Evolutionary conservation across 192 early-diverging fungal species (phyloP).

Genomic region (Gamsiella multidivaricata): DNA sequence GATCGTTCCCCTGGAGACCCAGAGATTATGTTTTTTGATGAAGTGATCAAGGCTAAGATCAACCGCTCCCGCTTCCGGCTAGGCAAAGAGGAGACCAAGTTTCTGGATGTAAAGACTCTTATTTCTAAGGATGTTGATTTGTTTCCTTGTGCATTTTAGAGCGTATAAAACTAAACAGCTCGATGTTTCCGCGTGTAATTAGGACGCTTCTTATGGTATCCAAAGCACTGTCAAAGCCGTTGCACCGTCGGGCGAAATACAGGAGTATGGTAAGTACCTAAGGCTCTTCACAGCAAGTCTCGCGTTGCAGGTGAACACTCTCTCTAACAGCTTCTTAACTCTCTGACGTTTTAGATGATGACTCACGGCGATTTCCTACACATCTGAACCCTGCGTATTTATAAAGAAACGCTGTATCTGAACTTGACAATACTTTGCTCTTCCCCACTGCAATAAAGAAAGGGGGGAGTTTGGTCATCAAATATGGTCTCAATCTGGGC

Average conservation of each 20-base stretch:
- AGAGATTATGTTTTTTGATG: constrained; percentile 85
- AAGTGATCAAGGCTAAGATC: constrained; percentile 82
- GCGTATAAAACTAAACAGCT: not conserved
- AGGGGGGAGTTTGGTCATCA: no score
- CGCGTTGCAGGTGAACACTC: not conserved
- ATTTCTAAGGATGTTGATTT: not conserved
- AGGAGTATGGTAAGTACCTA: constrained; percentile 13
- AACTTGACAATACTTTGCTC: no score
- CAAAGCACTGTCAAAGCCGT: constrained; percentile 32
- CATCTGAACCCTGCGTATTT: constrained; percentile 23
- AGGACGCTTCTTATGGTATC: constrained; percentile 51
- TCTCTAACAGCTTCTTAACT: not conserved
- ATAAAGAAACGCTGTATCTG: no score
- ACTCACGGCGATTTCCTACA: constrained; percentile 22
- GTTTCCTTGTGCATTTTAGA: not conserved
- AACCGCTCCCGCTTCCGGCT: constrained; percentile 81
- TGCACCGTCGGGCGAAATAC: constrained; percentile 39
- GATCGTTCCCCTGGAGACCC: constrained; percentile 72
- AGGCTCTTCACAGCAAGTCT: not conserved
- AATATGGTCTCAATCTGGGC: no score
- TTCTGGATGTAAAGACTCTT: constrained; percentile 64
- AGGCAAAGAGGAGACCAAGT: constrained; percentile 73
- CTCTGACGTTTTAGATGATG: constrained; percentile 10
- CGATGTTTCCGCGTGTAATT: not conserved
- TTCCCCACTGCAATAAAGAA: no score